Evolutionary conservation across 164 flowering plant species (phyloP).

Genomic region (Warburgia ugandensis): DNA sequence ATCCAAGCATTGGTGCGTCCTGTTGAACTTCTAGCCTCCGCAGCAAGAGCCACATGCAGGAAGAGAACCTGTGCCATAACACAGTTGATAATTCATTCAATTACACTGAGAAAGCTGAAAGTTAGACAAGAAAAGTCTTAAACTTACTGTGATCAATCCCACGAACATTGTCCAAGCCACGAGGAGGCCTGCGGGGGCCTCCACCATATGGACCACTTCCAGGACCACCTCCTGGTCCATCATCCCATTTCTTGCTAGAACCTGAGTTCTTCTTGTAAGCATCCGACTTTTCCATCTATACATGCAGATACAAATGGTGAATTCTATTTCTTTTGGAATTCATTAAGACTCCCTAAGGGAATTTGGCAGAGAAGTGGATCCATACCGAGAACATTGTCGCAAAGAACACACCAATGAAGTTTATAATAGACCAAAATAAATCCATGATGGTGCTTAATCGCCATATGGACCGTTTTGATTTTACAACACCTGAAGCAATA

Average conservation of each 20-base stretch:
- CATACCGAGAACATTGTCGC: conserved; percentile 89
- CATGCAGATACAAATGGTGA: conserved; percentile 2
- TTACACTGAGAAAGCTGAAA: not conserved
- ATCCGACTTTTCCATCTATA: conserved; percentile 91
- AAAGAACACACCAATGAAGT: conserved; percentile 65
- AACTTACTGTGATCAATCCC: conserved; percentile 87
- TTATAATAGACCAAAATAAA: conserved; percentile 76
- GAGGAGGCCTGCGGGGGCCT: conserved; percentile 76
- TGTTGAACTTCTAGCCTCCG: conserved; percentile 31
- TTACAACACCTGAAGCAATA: conserved; percentile 68
- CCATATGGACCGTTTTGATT: conserved; percentile 84
- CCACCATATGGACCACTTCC: conserved; percentile 90
- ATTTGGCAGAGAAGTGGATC: not conserved
- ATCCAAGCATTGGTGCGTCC: too few species aligned
- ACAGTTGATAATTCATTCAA: not conserved
- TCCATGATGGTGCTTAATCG: conserved; percentile 68
- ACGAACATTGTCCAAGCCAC: conserved; percentile 84
- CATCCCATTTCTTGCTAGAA: conserved; percentile 89
- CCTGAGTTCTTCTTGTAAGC: conserved; percentile 71
- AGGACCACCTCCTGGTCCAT: conserved; percentile 76
- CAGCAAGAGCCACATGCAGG: conserved; percentile 99
- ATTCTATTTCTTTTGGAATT: not conserved
- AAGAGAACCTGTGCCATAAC: conserved; percentile 73
- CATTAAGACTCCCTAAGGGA: not conserved
- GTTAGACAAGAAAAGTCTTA: too few species aligned